Base-by-base conservation (phyloP, 495 filamentous ascomycete species). In the Immersiella caudata region DNA sequence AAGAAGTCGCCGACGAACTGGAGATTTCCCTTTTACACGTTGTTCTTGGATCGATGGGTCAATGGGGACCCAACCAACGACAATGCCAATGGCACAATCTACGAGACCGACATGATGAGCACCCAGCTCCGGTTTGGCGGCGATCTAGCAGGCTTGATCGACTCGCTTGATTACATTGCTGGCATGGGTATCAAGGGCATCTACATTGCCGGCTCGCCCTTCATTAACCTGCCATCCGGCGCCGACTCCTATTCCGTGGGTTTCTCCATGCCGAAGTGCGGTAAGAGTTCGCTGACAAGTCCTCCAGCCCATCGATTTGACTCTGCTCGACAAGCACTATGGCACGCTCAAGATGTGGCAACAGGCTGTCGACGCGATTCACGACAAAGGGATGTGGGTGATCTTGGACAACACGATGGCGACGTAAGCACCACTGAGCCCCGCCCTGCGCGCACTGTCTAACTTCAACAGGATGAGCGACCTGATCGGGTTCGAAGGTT, bases 81-180 rank as follows among this genome's bases (percentile, higher is more conserved):
- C 70, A 85, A 93, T 71, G 82, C 82, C 21, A 92, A 93, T 74
- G 87, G 81, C 2, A 91, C 89, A 0, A 60, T 84, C 8, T 92
- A 86, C 71, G 90, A 93, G 74, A 88, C 90, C 73, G 90, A 92
- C 73, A 71, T 87, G 35, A 82, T 82, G 66, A 87, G 85, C 62
- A 93, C 86, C 64, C 89, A 91, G 74, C 84, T 92, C 76, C 87
- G 90, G n/a, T 87, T 90, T 78, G 90, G 90, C 40, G 90, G 90
- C 46, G 90, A 93, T 74, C 80, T 90, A 25, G 80, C 79, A 54
- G 90, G 90, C 8, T 64, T 93, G 36, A 68, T 86, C 54, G 86
- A 90, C 67, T 88, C 86, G 18, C 78, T 93, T 62, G 90, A 93
- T 71, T 93, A 93, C 75, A 73, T 93, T 49, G 87, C 90, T 65